Evolutionary conservation across 805 yeast species (phyloP).

Genomic region (Tetrapisispora taiwanensis): DNA sequence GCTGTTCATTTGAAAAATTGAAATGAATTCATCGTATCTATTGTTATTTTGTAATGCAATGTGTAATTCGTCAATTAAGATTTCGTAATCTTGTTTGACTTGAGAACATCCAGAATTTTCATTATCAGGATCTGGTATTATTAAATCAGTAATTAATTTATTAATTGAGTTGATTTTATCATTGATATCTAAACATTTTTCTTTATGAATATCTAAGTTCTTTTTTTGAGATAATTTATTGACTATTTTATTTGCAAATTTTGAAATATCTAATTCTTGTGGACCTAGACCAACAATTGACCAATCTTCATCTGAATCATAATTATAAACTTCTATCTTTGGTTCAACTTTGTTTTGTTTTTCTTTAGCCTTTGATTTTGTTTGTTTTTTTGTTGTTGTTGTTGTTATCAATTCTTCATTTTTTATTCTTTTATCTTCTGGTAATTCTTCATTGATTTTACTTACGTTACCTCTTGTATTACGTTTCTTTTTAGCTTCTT

Average conservation of each 20-base stretch:
- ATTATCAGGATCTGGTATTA: slow-evolving; percentile 5
- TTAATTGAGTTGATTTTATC: slow-evolving; percentile 21
- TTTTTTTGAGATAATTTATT: slow-evolving; percentile 22
- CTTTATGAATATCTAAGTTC: slow-evolving; percentile 23
- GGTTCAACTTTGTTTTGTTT: slow-evolving; percentile 7
- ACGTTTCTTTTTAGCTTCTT: slow-evolving; percentile 12
- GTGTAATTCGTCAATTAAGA: slow-evolving; percentile 22
- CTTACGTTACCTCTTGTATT: slow-evolving; percentile 3
- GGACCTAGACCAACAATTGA: slow-evolving; percentile 26
- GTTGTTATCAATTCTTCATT: slow-evolving; percentile 5
- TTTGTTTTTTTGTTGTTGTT: slow-evolving; percentile 7
- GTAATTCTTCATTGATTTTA: slow-evolving; percentile 3
- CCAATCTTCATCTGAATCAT: slow-evolving; percentile 29
- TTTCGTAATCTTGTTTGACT: slow-evolving; percentile 16
- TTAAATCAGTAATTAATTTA: slow-evolving; percentile 12
- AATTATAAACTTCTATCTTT: slow-evolving; percentile 13
- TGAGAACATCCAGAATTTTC: not conserved
- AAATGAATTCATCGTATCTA: slow-evolving; percentile 19
- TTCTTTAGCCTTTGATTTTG: slow-evolving; percentile 4
- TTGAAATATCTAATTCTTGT: slow-evolving; percentile 19
- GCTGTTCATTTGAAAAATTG: slow-evolving; percentile 19
- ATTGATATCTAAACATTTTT: slow-evolving; percentile 17
- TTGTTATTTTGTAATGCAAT: slow-evolving; percentile 18
- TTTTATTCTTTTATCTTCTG: slow-evolving; percentile 21
- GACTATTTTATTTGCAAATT: slow-evolving; percentile 15